A percentile compares a stretch with the other conserved stretches of the same genome.
Conservation (phyloP, 768 basidiomycete species). For the Trametes sanguinea region DNA sequence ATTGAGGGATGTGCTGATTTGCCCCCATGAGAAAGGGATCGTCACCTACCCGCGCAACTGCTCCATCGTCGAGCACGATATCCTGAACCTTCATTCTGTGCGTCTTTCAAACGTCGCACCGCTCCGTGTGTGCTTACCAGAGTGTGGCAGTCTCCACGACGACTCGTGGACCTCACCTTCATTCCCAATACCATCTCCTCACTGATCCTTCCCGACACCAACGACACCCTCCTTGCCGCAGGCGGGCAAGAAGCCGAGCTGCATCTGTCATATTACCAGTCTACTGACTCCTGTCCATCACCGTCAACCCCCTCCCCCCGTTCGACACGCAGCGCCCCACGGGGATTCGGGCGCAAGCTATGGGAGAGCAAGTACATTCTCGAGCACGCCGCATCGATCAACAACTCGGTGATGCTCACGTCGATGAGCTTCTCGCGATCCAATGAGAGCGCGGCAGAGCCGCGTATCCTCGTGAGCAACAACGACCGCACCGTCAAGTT, state of each 20-base stretch:
- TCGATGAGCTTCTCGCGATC: constrained; percentile 62
- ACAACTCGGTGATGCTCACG: constrained; percentile 75
- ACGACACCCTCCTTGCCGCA: constrained; percentile 68
- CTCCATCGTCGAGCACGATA: constrained; percentile 63
- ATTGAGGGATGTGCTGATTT: constrained; percentile 76
- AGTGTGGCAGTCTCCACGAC: constrained; percentile 37
- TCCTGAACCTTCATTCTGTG: constrained; percentile 49
- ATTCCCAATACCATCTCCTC: constrained; percentile 65
- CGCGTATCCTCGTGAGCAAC: constrained; percentile 80
- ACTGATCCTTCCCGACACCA: constrained; percentile 49
- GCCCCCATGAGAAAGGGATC: constrained; percentile 64
- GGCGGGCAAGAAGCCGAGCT: constrained; percentile 76
- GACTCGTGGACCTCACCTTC: constrained; percentile 57
- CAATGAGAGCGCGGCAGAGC: constrained; percentile 67
- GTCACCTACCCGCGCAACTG: constrained; percentile 60
- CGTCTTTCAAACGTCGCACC: constrained; percentile 28
- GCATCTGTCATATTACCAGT: constrained; percentile 56
- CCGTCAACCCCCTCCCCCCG: constrained; percentile 1
- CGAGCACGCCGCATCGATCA: constrained; percentile 60
- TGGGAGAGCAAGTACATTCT: constrained; percentile 63
- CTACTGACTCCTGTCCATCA: constrained; percentile 11
- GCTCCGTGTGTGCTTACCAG: constrained; percentile 1
- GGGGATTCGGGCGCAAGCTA: constrained; percentile 25
- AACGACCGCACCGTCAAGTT: constrained; percentile 84
- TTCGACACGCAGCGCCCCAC: constrained; percentile 16